Base-by-base conservation (phyloP, 1,284 basidiomycete genomes). In the Chalciporus sp. region DNA sequence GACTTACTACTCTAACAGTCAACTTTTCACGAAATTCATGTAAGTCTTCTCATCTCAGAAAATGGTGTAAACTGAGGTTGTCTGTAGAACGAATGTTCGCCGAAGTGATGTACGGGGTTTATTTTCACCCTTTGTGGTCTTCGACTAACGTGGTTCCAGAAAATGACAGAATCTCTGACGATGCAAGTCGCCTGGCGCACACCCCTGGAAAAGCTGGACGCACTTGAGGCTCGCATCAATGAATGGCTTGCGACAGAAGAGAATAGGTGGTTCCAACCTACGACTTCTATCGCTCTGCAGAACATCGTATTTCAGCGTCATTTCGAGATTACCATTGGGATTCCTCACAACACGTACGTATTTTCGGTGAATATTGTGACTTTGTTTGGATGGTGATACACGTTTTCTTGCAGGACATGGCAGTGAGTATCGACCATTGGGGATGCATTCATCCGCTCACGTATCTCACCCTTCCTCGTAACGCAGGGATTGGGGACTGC, bases 1-100 rank as follows among this genome's bases (percentile, higher is more conserved):
- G 63, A 82, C 86, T 9, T 90, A 90, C 62, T 90, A 89, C 63
- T 90, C 85, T 72, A 90, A 90, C 72, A 87, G 84, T 59, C 83
- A 84, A 59, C 74, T 90, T 14, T 87, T 86, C 67, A 80, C 68
- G 51, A 86, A 86, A 64, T 88, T 90, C 68, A 88, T 90, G 85
- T 86, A 62, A 55, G 83, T 58, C 35, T 11, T 40, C 31, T 42
- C 16, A 19, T 23, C 48, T 11, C 27, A 14, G 2, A 47, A 42
- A 8, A 46, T 53, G 29, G 53, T 20, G 26, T 20, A 53, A 47
- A 14, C 40, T 47, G 10, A 37, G 12, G 27, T 29, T 46, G 9
- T 57, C 14, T 40, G 51, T 49, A 88, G 85, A 59, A 84, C 80
- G 16, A 90, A 90, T 62, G 84, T 83, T 28, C 83, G 86, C 28